Evolutionary conservation across 169 alveolate genomes (phyloP).

Genomic region (Babesia divergens): DNA sequence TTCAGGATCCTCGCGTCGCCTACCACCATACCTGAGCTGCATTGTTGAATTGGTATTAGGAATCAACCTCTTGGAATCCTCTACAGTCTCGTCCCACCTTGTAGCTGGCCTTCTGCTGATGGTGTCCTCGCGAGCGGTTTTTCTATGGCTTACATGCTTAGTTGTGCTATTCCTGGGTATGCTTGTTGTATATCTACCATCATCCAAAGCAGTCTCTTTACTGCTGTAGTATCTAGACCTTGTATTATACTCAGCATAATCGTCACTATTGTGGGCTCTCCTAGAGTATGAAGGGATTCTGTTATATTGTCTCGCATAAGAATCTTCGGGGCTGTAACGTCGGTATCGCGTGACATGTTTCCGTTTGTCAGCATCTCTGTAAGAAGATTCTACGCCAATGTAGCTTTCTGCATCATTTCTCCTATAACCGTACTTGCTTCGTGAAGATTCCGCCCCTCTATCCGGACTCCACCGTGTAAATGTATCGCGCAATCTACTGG

Average conservation of each 20-base stretch:
- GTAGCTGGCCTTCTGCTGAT: background rate
- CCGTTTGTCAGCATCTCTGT: conserved; percentile 4
- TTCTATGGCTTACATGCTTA: background rate
- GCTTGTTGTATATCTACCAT: background rate
- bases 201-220: no score
- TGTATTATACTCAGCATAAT: conserved; percentile 18
- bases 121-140: no score
- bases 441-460: background rate
- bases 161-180: background rate
- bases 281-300: background rate
- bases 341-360: background rate
- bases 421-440: background rate
- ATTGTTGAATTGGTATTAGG: background rate
- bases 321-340: conserved; percentile 2
- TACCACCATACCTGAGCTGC: conserved; percentile 14
- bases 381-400: background rate
- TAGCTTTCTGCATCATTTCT: background rate
- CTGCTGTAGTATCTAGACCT: no score
- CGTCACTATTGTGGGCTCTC: conserved; percentile 12
- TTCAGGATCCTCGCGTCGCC: background rate
- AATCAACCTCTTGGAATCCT: background rate
- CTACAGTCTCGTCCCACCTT: background rate
- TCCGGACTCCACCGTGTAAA: background rate
- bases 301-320: conserved; percentile 31
- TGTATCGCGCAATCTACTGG: conserved; percentile 24